Evolutionary conservation across 768 basidiomycete species (phyloP).

Genomic region (Mycena maculata): DNA sequence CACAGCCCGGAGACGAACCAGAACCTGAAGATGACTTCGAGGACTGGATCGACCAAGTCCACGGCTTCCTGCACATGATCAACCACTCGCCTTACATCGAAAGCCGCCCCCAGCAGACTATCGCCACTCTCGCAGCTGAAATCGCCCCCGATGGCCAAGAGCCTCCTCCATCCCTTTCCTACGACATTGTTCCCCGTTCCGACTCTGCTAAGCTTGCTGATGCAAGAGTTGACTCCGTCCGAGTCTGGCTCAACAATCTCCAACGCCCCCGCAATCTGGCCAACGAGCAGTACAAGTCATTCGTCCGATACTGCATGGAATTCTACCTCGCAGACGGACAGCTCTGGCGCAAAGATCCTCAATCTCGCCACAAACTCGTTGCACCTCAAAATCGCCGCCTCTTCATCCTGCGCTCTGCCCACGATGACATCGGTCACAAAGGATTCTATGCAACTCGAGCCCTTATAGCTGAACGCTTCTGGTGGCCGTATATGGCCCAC

Average conservation of each 20-base stretch:
- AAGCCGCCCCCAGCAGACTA: neutral
- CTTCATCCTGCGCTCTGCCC: constrained; percentile 30
- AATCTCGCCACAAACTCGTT: constrained; percentile 39
- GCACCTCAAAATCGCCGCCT: constrained; percentile 29
- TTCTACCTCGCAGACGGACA: constrained; percentile 33
- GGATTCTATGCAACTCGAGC: constrained; percentile 38
- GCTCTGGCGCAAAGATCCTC: constrained; percentile 38
- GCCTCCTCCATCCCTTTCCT: constrained; percentile 25
- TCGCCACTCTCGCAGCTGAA: constrained; percentile 36
- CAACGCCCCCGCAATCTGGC: constrained; percentile 11
- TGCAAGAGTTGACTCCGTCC: constrained; percentile 17
- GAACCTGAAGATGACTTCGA: constrained; percentile 25
- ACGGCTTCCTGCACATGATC: constrained; percentile 36
- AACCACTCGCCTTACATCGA: constrained; percentile 9
- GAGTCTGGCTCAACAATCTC: constrained; percentile 21
- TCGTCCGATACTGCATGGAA: constrained; percentile 34
- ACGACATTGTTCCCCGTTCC: constrained; percentile 5
- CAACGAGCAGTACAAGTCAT: constrained; percentile 25
- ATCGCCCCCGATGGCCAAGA: constrained; percentile 35
- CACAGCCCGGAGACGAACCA: constrained; percentile 32
- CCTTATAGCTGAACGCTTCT: constrained; percentile 40
- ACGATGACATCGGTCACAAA: constrained; percentile 39
- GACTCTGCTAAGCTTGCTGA: neutral
- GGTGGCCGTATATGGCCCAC: constrained; percentile 36
- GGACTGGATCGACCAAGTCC: constrained; percentile 36